Conservation (phyloP, 148 eudicot genomes). For the Cornus florida region DNA sequence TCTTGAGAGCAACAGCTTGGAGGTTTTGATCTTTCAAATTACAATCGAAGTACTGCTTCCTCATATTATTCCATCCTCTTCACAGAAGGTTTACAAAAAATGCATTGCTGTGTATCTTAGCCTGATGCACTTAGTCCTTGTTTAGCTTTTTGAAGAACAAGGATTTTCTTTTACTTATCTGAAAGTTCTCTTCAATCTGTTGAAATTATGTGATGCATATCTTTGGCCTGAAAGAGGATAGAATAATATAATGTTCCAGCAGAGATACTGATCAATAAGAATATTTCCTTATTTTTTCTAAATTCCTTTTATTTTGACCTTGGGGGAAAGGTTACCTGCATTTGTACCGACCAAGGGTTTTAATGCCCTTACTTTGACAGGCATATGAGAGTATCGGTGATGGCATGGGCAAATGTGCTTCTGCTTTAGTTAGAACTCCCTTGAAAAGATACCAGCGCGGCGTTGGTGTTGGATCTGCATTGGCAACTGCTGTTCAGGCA, state of each 20-base stretch:
- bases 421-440: slow-evolving; percentile 76
- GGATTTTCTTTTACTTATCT: not conserved
- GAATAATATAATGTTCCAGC: not conserved
- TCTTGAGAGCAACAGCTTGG: not conserved
- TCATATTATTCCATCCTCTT: not conserved
- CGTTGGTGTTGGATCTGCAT: slow-evolving; percentile 74
- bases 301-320: not conserved
- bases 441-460: slow-evolving; percentile 79
- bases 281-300: too few species aligned
- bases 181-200: not conserved
- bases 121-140: not conserved
- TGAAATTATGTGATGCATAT: not conserved
- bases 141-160: not conserved
- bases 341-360: not conserved
- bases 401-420: slow-evolving; percentile 76
- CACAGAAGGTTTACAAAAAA: not conserved
- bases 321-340: not conserved
- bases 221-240: not conserved
- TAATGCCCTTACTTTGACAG: slow-evolving; percentile 33
- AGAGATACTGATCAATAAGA: not conserved
- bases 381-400: slow-evolving; percentile 85
- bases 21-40: not conserved
- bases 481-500: slow-evolving; percentile 73
- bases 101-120: not conserved
- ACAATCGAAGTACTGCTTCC: not conserved